Evolutionary conservation across 106 monocot species (phyloP).

Genomic region (Chionographis japonica): DNA sequence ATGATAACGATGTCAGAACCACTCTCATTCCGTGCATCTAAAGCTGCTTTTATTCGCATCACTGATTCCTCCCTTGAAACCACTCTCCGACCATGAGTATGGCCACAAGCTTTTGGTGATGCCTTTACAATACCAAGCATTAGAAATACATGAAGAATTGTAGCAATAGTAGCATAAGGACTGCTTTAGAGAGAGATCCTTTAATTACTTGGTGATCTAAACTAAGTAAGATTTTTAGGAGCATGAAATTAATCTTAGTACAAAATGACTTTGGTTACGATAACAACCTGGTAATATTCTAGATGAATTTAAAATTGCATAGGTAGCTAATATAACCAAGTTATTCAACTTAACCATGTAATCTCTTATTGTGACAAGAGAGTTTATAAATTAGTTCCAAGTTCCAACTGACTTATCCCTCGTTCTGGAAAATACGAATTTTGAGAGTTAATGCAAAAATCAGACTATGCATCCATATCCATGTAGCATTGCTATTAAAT

Average conservation of each 20-base stretch:
- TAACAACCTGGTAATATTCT: neutral
- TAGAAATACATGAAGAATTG: neutral
- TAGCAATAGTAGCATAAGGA: neutral
- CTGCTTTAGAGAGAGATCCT: neutral
- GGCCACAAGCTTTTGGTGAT: slow-evolving; percentile 97
- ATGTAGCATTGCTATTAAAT: too few species aligned
- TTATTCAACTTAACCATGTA: too few species aligned
- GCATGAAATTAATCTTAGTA: neutral
- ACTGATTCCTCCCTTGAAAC: slow-evolving; percentile 86
- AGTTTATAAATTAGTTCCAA: too few species aligned
- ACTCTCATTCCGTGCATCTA: slow-evolving; percentile 91
- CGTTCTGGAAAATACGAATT: too few species aligned
- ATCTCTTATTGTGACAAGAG: too few species aligned
- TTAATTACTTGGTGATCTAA: neutral
- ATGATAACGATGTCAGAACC: slow-evolving; percentile 93
- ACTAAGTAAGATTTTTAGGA: too few species aligned
- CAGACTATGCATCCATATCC: too few species aligned
- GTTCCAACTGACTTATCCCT: too few species aligned
- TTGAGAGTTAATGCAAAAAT: too few species aligned
- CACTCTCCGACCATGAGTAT: slow-evolving; percentile 90
- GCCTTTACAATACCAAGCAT: slow-evolving; percentile 34
- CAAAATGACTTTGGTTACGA: neutral
- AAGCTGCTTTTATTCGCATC: slow-evolving; percentile 83
- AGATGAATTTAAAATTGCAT: neutral
- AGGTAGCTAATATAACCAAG: too few species aligned